Evolutionary conservation across 1,284 basidiomycete species (phyloP), one percentile per base, ranked within the genome.

Genomic region (Ustilago esculenta): DNA sequence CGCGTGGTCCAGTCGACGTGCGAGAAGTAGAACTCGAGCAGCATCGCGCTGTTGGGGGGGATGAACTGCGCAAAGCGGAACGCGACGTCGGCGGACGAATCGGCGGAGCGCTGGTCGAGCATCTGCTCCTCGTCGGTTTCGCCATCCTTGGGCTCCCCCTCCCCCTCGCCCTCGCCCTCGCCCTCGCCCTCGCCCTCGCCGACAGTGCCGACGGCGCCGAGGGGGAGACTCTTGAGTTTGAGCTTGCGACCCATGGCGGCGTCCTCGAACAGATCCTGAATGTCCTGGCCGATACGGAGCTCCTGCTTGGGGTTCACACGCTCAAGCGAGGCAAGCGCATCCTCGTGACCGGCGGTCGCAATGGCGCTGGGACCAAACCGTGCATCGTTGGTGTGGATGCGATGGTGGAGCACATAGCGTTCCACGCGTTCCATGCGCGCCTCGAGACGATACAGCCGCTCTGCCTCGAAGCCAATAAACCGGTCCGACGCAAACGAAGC

Each of bases 1-100:
- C 70, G 57, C 14, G 76, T 67, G 21, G 74, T 78, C 76, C 76
- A 79, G 48, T 77, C 75, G 20, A 79, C 48, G 14, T 75, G 61
- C 8, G 67, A 43, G 43, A 79, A 79, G 68, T 79, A 79, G 47
- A 75, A 79, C 11, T 75, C 64, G 23, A 78, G 59, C 8, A 79
- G 51, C 11, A 47, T 37, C 36, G 63, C 41, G 24, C 42, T 58
- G 15, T 44, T 44, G 34, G 48, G 21, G 1, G 71, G 71, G 2
- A 64, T 39, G 21, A 67, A 70, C 3, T 61, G 68, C 5, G 64
- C 57, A 35, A 67, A 71, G 11, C 71, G 66, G 21, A 63, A 67
- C 14, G 71, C 71, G 18, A 73, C 60, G 20, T 70, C 71, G 17
- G 48, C 53, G 14, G 60, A 49, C 17, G 71, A 61, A 29, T 71